phyloP scores from a whole-genome alignment of 306 rosid species.

The Hippophae tibetana region DNA sequence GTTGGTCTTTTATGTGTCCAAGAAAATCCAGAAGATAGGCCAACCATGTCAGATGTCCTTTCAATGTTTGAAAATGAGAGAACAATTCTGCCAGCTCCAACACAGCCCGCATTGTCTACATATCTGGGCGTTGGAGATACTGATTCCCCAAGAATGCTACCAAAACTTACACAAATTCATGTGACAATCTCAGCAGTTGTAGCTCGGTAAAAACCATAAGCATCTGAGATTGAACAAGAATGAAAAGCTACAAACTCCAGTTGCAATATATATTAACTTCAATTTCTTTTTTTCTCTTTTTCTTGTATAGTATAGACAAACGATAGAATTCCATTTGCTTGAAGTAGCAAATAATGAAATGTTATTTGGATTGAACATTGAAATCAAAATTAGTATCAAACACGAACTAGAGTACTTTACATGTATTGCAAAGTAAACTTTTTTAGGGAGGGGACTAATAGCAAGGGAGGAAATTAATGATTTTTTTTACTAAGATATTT shows the following conservation, averaged over 20 bases:
- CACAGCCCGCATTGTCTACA: conserved; percentile 12
- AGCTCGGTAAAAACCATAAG: background rate
- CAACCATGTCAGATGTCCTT: conserved; percentile 4
- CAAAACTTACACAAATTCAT: background rate
- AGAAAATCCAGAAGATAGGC: conserved; percentile 13
- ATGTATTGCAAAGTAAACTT: too few relatives aligned
- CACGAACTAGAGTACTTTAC: too few relatives aligned
- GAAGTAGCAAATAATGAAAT: too few relatives aligned
- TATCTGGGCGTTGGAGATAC: background rate
- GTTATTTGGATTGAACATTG: too few relatives aligned
- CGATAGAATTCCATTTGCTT: too few relatives aligned
- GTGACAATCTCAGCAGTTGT: background rate
- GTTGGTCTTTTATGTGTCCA: conserved; percentile 11
- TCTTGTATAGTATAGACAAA: too few relatives aligned
- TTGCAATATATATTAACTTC: too few relatives aligned
- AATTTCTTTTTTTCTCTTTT: too few relatives aligned
- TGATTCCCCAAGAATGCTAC: conserved; percentile 1
- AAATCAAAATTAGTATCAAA: too few relatives aligned
- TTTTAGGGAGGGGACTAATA: too few relatives aligned
- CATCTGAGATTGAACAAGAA: background rate
- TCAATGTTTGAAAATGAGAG: conserved; percentile 14
- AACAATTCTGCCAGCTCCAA: conserved; percentile 8
- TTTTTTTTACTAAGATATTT: too few relatives aligned
- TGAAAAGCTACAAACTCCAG: background rate
- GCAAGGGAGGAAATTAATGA: too few relatives aligned